A percentile compares a stretch with the other conserved stretches of the same genome.
These are phyloP conservation scores for Mycena indigotica DNA, from an alignment of 768 basidiomycete genomes.

Conservation along the genomic window DNA sequence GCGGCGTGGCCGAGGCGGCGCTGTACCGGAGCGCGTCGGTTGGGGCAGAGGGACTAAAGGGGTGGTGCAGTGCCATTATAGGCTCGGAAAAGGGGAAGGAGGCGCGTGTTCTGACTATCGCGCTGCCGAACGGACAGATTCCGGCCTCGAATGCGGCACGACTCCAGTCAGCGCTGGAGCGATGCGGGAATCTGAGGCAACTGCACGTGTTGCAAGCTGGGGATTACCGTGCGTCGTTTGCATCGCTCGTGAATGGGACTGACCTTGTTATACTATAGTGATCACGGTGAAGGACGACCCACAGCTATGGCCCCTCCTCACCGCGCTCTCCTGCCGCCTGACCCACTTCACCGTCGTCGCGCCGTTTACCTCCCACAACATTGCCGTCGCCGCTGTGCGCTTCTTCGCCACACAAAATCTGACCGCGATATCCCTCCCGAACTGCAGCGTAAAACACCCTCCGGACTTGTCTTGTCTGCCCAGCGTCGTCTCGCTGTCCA, in stretches of 20 bases:
- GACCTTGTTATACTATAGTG: no score
- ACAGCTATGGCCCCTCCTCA: no score
- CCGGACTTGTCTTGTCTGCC: not conserved
- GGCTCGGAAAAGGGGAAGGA: no score
- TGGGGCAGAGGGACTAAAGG: no score
- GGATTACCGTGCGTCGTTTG: no score
- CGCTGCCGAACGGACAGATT: no score
- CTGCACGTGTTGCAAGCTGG: no score
- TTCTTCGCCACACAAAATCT: not conserved
- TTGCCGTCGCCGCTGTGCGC: not conserved
- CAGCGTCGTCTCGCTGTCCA: not conserved
- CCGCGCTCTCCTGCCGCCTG: not conserved
- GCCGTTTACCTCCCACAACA: not conserved
- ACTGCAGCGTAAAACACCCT: not conserved
- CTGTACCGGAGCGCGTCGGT: not conserved
- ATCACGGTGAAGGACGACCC: no score
- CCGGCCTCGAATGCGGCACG: not conserved
- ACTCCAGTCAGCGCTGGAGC: not conserved
- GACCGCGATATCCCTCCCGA: not conserved
- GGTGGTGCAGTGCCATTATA: no score
- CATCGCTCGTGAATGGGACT: no score
- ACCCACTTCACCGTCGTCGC: not conserved
- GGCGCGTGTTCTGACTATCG: not conserved
- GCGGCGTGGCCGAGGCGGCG: not conserved
- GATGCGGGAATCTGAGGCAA: not conserved